Percentiles rank a stretch among this genome's conserved stretches.
These are phyloP conservation scores for Apiotrichum brassicae DNA, from an alignment of 1,284 basidiomycete genomes.

Conservation along the genomic window DNA sequence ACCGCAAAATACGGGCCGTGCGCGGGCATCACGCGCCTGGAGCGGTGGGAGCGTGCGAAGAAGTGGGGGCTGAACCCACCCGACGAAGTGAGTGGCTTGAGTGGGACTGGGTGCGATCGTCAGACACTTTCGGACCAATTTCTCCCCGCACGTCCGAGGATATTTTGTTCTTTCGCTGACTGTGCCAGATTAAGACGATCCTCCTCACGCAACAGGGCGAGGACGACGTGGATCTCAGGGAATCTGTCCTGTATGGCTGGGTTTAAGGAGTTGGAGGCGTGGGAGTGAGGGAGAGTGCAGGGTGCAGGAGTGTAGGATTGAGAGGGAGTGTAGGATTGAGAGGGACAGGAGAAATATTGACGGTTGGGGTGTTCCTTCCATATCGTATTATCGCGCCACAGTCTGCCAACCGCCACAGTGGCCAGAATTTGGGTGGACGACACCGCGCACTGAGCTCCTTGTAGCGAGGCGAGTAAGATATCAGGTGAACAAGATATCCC, in stretches of 20 bases:
- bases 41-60: conserved; percentile 81
- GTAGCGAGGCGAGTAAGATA: too few species aligned
- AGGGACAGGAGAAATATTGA: too few species aligned
- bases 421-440: too few species aligned
- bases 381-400: too few species aligned
- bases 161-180: not conserved
- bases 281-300: too few species aligned
- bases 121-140: not conserved
- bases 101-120: not conserved
- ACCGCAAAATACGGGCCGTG: conserved; percentile 80
- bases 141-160: too few species aligned
- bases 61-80: conserved; percentile 77
- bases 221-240: conserved; percentile 49
- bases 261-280: conserved; percentile 16
- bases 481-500: too few species aligned
- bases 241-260: conserved; percentile 52
- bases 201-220: conserved; percentile 56
- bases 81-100: conserved; percentile 55
- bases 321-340: too few species aligned
- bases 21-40: conserved; percentile 70
- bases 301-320: too few species aligned
- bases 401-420: too few species aligned
- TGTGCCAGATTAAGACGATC: conserved; percentile 63
- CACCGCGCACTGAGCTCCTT: too few species aligned
- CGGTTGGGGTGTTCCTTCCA: too few species aligned